These are phyloP conservation scores for Colletotrichum tropicale DNA, from an alignment of 2,329 filamentous ascomycete genomes.

Conservation along the genomic window DNA sequence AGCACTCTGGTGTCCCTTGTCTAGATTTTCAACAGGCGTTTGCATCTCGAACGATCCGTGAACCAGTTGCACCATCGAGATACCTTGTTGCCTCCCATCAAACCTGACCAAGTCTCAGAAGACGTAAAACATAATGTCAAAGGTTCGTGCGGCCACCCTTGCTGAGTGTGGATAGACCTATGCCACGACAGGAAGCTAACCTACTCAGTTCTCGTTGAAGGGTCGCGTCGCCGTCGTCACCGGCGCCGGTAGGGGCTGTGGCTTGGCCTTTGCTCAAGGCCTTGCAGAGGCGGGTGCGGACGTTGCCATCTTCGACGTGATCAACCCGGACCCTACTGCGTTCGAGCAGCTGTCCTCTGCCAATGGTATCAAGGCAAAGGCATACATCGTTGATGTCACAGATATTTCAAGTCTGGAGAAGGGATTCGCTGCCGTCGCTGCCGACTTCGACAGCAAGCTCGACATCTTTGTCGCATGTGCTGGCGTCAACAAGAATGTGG, in stretches of 20 bases:
- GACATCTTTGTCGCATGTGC: slow-evolving; percentile 40
- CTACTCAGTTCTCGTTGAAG: slow-evolving; percentile 48
- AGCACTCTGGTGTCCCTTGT: background rate
- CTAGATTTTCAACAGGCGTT: background rate
- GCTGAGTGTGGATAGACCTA: background rate
- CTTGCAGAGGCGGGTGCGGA: slow-evolving; percentile 11
- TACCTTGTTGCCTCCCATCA: background rate
- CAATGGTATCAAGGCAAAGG: background rate
- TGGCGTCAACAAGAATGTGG: slow-evolving; percentile 31
- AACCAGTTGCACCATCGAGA: background rate
- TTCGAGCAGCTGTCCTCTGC: background rate
- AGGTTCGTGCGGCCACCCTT: background rate
- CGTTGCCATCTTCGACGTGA: slow-evolving; percentile 13
- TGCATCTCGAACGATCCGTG: background rate
- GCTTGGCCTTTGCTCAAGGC: slow-evolving; percentile 30
- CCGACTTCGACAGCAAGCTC: slow-evolving; percentile 31
- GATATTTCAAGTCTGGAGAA: background rate
- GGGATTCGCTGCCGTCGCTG: background rate
- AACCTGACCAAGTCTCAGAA: background rate
- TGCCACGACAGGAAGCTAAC: background rate
- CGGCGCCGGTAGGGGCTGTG: slow-evolving; percentile 50
- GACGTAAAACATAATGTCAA: background rate
- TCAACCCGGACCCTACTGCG: background rate
- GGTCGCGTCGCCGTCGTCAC: slow-evolving; percentile 51
- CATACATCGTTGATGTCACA: slow-evolving; percentile 1